phyloP scores from a whole-genome alignment of 139 green algal genomes.

The Microglena sp. region DNA sequence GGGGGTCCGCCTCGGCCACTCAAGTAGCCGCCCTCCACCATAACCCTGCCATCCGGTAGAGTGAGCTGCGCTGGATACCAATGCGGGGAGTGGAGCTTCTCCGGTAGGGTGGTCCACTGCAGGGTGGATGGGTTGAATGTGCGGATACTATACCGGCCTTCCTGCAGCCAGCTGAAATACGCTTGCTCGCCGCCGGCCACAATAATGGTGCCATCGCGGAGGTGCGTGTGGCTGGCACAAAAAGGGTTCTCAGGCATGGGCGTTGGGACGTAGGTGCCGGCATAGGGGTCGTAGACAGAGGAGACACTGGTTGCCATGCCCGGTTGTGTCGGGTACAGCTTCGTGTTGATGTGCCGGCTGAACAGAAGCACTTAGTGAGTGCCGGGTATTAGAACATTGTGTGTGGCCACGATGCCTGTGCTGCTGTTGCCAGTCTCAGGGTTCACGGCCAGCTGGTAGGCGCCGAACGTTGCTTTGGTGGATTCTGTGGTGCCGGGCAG shows the following conservation, averaged over 20 bases:
- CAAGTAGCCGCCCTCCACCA: neutral
- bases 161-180: neutral
- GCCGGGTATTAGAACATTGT: neutral
- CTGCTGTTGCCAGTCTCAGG: neutral
- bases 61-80: neutral
- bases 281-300: neutral
- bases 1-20: too few species aligned
- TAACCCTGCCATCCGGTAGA: neutral
- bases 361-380: neutral
- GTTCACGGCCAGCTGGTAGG: neutral
- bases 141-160: neutral
- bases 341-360: neutral
- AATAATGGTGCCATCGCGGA: neutral
- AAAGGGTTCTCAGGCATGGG: neutral
- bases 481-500: neutral
- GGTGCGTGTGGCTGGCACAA: neutral
- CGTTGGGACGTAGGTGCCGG: neutral
- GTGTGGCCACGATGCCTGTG: neutral
- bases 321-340: neutral
- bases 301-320: neutral
- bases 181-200: neutral
- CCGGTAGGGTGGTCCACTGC: too few species aligned
- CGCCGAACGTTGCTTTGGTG: too few species aligned
- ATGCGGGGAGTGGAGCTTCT: too few species aligned
- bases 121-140: neutral